Base-by-base conservation (phyloP, 768 basidiomycete genomes). In the Panellus pusillus region DNA sequence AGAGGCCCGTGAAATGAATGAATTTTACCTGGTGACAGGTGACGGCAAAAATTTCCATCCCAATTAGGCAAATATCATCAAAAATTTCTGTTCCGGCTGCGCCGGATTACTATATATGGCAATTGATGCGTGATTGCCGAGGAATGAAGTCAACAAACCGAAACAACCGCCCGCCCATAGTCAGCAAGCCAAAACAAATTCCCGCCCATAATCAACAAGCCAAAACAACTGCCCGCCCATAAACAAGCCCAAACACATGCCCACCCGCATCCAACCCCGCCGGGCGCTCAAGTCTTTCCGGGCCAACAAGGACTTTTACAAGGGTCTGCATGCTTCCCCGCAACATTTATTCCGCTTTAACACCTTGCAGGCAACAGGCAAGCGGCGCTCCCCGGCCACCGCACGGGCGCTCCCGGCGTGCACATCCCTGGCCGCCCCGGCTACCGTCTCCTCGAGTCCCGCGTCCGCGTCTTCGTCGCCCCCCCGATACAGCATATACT, bases 241-340 rank as follows among this genome's bases (percentile, higher is more conserved):
- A 5, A 87, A 91, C 18, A 66, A 80, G 13, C 75, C 73, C n/a
- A 29, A 50, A 32, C 74, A 82, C 50, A 74, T 86, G n/a, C n/a
- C n/a, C n/a, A n/a, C n/a, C 3, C 90, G 89, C 29, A 94, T 93
- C 66, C 94, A 95, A 18, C 92, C 90, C 0, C 78, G 96, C 51
- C 76, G 83, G 24, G 82, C 93, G 2, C 74, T 98, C 45, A 93
- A 88, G 0, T 77, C 91, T 0, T 97, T 98, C 69, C 73, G 85
- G 44, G 96, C 83, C 14, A 97, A 97, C 74, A 98, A 98, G 65
- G 93, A 99, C 66, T 98, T 79, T 68, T 98, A 97, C 79, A 98
- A 98, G 72, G 96, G 96, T n/a, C n/a, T n/a, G n/a, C n/a, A n/a
- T n/a, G n/a, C n/a, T n/a, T 31, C 47, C 27, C 40, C n/a, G n/a